phyloP scores from a whole-genome alignment of 805 yeast genomes.

The Candida corydali region DNA sequence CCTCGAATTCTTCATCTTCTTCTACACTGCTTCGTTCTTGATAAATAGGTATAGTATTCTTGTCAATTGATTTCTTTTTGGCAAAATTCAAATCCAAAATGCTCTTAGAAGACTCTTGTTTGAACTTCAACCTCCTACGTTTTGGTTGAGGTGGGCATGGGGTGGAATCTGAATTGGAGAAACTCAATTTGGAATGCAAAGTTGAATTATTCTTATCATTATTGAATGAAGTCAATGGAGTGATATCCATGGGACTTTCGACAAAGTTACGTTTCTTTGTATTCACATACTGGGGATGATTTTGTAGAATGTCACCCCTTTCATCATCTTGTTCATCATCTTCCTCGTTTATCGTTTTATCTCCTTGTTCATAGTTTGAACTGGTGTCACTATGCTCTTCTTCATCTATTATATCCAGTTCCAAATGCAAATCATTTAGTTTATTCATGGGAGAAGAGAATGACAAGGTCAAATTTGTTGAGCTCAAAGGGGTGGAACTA shows the following conservation, averaged over 20 bases:
- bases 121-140: constrained; percentile 31
- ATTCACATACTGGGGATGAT: constrained; percentile 4
- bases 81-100: constrained; percentile 31
- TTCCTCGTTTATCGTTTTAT: constrained; percentile 4
- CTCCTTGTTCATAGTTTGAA: constrained; percentile 2
- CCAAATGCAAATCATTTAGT: constrained; percentile 30
- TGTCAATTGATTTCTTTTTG: constrained; percentile 21
- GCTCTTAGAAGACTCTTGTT: constrained; percentile 17
- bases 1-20: constrained; percentile 9
- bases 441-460: constrained; percentile 33
- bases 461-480: constrained; percentile 13
- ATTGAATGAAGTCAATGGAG: constrained; percentile 19
- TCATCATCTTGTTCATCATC: constrained; percentile 12
- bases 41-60: constrained; percentile 6
- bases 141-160: constrained; percentile 41
- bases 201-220: constrained; percentile 7
- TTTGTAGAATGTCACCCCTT: constrained; percentile 10
- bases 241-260: constrained; percentile 10
- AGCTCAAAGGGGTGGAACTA: constrained; percentile 14
- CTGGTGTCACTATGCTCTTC: constrained; percentile 3
- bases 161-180: constrained; percentile 24
- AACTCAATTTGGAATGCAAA: constrained; percentile 1
- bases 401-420: constrained; percentile 15
- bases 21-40: constrained; percentile 9
- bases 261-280: constrained; percentile 7